phyloP scores from a whole-genome alignment of 2,329 filamentous ascomycete species.

The Fusarium newnesense region DNA sequence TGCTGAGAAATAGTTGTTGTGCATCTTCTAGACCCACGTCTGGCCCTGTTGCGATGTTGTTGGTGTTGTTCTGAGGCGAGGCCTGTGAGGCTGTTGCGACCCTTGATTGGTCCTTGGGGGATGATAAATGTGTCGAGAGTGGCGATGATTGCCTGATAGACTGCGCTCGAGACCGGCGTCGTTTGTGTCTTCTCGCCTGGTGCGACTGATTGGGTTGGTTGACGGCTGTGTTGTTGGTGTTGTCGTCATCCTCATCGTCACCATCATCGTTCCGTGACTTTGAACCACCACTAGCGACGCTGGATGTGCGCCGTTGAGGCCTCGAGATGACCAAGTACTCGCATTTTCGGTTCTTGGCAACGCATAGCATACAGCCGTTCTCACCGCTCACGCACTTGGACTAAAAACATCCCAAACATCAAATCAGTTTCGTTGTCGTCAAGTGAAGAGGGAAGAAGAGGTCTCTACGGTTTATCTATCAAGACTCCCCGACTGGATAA shows the following conservation, averaged over 20 bases:
- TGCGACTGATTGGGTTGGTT: neutral
- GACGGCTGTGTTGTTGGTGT: neutral
- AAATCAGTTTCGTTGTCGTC: neutral
- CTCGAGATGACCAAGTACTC: neutral
- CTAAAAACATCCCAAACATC: neutral
- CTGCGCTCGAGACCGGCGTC: neutral
- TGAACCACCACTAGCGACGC: neutral
- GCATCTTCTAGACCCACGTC: neutral
- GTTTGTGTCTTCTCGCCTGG: neutral
- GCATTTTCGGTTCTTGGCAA: neutral
- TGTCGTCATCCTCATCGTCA: neutral
- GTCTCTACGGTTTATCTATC: neutral
- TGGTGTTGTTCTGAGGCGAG: neutral
- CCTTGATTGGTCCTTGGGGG: neutral
- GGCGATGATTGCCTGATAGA: neutral
- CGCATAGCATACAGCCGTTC: neutral
- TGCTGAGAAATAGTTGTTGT: neutral
- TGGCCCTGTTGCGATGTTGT: neutral
- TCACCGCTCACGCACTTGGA: neutral
- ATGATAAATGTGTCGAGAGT: neutral
- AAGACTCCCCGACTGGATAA: neutral
- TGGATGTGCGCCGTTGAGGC: neutral
- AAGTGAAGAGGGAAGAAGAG: neutral
- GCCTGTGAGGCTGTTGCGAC: neutral
- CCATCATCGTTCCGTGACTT: neutral